Conservation (phyloP, 768 basidiomycete species). For the Rhizopogon vulgaris region DNA sequence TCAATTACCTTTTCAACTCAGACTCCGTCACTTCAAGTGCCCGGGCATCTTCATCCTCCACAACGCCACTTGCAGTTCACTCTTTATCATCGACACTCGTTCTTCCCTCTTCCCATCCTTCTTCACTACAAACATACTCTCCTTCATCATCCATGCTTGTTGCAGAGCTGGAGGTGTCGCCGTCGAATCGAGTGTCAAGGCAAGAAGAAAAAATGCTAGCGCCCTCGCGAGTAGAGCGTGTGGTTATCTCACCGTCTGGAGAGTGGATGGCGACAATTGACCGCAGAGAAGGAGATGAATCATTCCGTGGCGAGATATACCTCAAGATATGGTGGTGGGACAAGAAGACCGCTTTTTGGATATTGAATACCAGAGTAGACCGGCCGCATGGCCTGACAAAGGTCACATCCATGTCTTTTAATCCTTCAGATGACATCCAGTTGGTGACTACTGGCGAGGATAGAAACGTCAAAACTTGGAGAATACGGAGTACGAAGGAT, state of each 20-base stretch:
- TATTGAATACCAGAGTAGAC: conserved; percentile 85
- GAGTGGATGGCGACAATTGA: conserved; percentile 94
- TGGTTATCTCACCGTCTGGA: conserved; percentile 59
- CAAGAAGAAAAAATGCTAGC: conserved; percentile 73
- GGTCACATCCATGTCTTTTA: conserved; percentile 67
- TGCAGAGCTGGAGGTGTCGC: conserved; percentile 87
- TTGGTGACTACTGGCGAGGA: conserved; percentile 76
- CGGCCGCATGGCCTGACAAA: conserved; percentile 69
- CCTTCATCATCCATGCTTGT: conserved; percentile 62
- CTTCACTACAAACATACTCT: conserved; percentile 89
- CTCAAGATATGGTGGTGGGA: conserved; percentile 93
- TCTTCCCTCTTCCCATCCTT: conserved; percentile 90
- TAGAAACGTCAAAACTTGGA: conserved; percentile 77
- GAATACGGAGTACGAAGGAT: conserved; percentile 40
- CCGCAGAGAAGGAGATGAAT: conserved; percentile 58
- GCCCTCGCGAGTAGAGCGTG: conserved; percentile 67
- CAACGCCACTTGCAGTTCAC: conserved; percentile 73
- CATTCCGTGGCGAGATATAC: conserved; percentile 62
- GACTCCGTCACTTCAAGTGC: conserved; percentile 30
- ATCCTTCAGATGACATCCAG: conserved; percentile 38
- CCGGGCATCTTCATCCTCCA: conserved; percentile 32
- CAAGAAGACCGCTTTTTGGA: conserved; percentile 52
- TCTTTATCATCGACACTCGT: conserved; percentile 67
- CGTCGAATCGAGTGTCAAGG: conserved; percentile 86
- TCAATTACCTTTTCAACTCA: conserved; percentile 11